phyloP scores from a whole-genome alignment of 139 green algal species.

The Micractinium conductrix region DNA sequence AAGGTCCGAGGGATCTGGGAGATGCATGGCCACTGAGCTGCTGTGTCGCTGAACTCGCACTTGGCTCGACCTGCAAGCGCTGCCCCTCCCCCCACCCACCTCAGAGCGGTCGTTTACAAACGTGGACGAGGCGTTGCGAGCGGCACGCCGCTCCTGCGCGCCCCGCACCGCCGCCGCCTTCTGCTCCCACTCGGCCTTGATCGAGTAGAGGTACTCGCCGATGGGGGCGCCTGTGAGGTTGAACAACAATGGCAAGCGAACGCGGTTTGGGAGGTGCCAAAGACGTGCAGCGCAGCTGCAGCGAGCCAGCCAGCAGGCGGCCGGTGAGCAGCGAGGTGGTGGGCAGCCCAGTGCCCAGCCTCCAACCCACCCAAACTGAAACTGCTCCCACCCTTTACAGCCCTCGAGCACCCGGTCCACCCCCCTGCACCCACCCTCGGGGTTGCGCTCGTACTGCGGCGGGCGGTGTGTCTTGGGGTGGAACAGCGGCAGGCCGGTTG shows the following conservation, averaged over 20 bases:
- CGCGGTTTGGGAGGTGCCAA: too few relatives aligned
- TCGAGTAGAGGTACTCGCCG: constrained; percentile 78
- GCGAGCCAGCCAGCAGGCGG: background rate
- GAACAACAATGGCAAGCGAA: too few relatives aligned
- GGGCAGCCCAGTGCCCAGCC: background rate
- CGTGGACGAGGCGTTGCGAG: constrained; percentile 35
- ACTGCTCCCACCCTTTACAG: background rate
- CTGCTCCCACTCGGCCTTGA: constrained; percentile 52
- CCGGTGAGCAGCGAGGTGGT: background rate
- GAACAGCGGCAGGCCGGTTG: constrained; percentile 72
- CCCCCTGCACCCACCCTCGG: constrained; percentile 8
- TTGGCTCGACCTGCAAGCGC: background rate
- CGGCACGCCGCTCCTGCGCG: constrained; percentile 23
- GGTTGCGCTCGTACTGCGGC: constrained; percentile 54
- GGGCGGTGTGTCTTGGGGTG: constrained; percentile 66
- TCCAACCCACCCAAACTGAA: background rate
- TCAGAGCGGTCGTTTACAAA: constrained; percentile 39
- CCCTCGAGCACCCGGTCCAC: background rate
- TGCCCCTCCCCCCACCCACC: background rate
- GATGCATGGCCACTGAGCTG: too few relatives aligned
- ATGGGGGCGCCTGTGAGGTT: constrained; percentile 46
- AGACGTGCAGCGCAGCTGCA: background rate
- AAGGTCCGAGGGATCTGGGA: too few relatives aligned
- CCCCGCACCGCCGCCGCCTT: constrained; percentile 41
- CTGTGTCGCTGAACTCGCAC: too few relatives aligned